Percentiles rank a stretch among this genome's conserved stretches.
These are phyloP conservation scores for Chrysanthemum makinoi DNA, from an alignment of 129 eudicot genomes.

Conservation along the genomic window DNA sequence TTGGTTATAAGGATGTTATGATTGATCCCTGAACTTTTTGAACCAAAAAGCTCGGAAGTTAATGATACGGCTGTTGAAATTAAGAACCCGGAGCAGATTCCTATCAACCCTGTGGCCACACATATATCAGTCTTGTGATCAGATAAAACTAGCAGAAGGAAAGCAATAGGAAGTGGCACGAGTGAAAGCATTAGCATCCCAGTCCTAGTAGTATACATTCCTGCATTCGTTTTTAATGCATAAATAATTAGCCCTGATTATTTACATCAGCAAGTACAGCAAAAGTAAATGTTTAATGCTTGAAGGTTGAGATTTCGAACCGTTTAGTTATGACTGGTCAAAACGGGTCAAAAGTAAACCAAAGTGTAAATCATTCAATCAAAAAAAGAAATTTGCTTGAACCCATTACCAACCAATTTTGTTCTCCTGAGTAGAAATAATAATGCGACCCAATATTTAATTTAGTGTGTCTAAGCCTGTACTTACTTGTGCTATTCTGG, in stretches of 20 bases:
- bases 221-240: slow-evolving; percentile 28
- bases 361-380: no score
- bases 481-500: slow-evolving; percentile 44
- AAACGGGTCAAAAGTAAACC: background rate
- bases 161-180: slow-evolving; percentile 55
- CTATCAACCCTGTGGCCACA: slow-evolving; percentile 53
- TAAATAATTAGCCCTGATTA: background rate
- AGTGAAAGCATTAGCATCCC: slow-evolving; percentile 58
- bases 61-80: slow-evolving; percentile 68
- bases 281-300: background rate
- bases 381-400: no score
- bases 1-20: slow-evolving; percentile 77
- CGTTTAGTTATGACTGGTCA: background rate
- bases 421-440: no score
- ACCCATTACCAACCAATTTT: no score
- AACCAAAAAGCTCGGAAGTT: slow-evolving; percentile 76
- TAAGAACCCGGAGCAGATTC: slow-evolving; percentile 63
- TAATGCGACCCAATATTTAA: background rate
- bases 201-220: slow-evolving; percentile 48
- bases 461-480: background rate
- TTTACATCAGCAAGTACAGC: background rate
- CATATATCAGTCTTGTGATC: slow-evolving; percentile 30
- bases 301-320: background rate
- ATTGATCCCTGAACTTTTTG: slow-evolving; percentile 62
- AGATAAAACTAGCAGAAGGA: slow-evolving; percentile 44